Base-by-base conservation (phyloP, 192 early-diverging fungal genomes). In the Endogone sp. region DNA sequence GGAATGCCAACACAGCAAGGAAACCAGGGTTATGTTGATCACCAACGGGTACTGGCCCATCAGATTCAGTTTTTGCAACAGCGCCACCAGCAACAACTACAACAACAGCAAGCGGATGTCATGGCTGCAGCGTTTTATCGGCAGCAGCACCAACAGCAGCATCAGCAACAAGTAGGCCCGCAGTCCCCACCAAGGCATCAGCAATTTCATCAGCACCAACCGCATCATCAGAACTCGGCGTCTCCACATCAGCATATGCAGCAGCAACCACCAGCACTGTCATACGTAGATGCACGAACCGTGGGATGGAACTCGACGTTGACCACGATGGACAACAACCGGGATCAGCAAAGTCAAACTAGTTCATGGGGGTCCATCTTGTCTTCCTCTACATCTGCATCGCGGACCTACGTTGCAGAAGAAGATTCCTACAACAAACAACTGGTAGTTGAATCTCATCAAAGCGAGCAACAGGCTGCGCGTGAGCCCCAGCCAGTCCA, bases 1-100 rank as follows among this genome's bases (percentile, higher is more conserved):
- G 64, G 64, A 20, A 56, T 65, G 10, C 29, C 76, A 8, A 60
- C 31, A n/a, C 75, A 77, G 31, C 74, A 85, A 29, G 32, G 82
- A 24, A 81, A 85, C 27, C 64, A 49, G 37, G 37, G 37, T 11
- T 49, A 49, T 16, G 16, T 49, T 6, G 37, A 49, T 11, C 37
- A 16, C 16, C 37, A 6, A 49, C 37, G 27, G 59, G 24, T 26
- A 22, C 10, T 60, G 59, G 59, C 22, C 6, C 59, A 28, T 60
- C 59, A 60, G 21, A 60, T 49, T 49, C 37, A 60, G 21, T 21
- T 60, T 6, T 60, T 60, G 59, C 59, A 60, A 22, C 59, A 60
- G 21, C 59, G 59, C 10, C 59, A 60, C 22, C 59, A 60, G 59
- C 24, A 23, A 28, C 59, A 60, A 10, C 22, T 60, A 2, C 59